Evolutionary conservation across 2,329 filamentous ascomycete genomes (phyloP).

Genomic region (Colletotrichum sp.): DNA sequence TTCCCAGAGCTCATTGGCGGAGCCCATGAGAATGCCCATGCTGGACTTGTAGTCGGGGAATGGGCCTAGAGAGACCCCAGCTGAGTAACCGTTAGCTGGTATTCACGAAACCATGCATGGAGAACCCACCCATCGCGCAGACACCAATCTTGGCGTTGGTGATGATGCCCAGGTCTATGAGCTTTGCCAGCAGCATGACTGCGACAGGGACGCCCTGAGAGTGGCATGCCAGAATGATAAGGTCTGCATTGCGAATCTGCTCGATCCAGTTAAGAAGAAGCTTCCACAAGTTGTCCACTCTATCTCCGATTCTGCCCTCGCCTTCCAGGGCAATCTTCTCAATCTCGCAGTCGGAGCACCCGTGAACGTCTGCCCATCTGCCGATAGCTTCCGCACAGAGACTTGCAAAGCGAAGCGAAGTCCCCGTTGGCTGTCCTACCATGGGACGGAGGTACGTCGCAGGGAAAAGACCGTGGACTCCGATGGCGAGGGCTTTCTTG

Average conservation of each 20-base stretch:
- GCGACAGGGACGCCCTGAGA: conserved; percentile 95
- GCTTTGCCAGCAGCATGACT: conserved; percentile 88
- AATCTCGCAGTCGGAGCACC: conserved; percentile 78
- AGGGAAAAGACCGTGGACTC: conserved; percentile 93
- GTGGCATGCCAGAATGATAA: conserved; percentile 91
- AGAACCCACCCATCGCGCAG: conserved; percentile 70
- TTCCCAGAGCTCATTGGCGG: conserved; percentile 93
- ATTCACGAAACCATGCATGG: background rate
- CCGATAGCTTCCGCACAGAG: conserved; percentile 84
- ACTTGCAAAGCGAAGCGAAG: conserved; percentile 90
- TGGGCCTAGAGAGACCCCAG: conserved; percentile 90
- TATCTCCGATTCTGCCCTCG: conserved; percentile 87
- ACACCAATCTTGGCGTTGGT: conserved; percentile 79
- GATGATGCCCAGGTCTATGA: conserved; percentile 89
- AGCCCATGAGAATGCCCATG: conserved; percentile 84
- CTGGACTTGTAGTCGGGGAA: conserved; percentile 91
- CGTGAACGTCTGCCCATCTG: conserved; percentile 77
- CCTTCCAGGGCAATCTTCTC: conserved; percentile 95
- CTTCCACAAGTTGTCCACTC: conserved; percentile 93
- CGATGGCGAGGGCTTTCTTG: conserved; percentile 88
- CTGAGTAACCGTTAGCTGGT: conserved; percentile 34
- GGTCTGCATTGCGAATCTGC: conserved; percentile 83
- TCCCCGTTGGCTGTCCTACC: conserved; percentile 93
- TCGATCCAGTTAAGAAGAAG: conserved; percentile 94
- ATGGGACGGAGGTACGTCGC: conserved; percentile 86